phyloP scores from a whole-genome alignment of 495 filamentous ascomycete genomes.

The Lentithecium fluviatile region DNA sequence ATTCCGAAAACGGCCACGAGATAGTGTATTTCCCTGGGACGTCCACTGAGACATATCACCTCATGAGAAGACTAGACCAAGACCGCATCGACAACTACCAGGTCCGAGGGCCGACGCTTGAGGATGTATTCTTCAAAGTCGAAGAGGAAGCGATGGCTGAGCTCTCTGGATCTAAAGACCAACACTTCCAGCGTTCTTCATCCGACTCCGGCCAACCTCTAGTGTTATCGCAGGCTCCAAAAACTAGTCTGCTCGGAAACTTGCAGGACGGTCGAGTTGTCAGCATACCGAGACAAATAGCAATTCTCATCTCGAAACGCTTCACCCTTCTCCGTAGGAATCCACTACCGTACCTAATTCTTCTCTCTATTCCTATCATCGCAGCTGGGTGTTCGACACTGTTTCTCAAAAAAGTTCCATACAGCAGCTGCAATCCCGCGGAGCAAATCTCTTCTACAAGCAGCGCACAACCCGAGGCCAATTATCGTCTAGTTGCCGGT shows the following conservation, averaged over 20 bases:
- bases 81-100: slow-evolving; percentile 68
- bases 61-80: slow-evolving; percentile 66
- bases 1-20: slow-evolving; percentile 12
- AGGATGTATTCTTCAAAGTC: slow-evolving; percentile 81
- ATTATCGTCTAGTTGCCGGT: slow-evolving; percentile 58
- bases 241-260: too few species aligned
- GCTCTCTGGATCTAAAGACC: slow-evolving; percentile 58
- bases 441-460: slow-evolving; percentile 43
- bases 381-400: slow-evolving; percentile 72
- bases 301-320: slow-evolving; percentile 75
- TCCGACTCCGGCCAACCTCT: too few species aligned
- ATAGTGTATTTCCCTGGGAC: slow-evolving; percentile 58
- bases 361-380: slow-evolving; percentile 70
- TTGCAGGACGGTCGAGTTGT: slow-evolving; percentile 46
- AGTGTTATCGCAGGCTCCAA: too few species aligned
- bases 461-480: slow-evolving; percentile 40
- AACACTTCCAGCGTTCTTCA: too few species aligned
- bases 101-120: slow-evolving; percentile 79
- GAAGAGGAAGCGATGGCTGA: slow-evolving; percentile 57
- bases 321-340: slow-evolving; percentile 73
- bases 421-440: slow-evolving; percentile 57
- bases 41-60: slow-evolving; percentile 54
- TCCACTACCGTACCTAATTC: slow-evolving; percentile 68
- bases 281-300: slow-evolving; percentile 60
- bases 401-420: slow-evolving; percentile 59